Percentiles rank a stretch among this genome's conserved stretches.
These are phyloP conservation scores for Polytrichum commune DNA, from an alignment of 225 moss, liverwort and hornwort genomes.

Conservation along the genomic window DNA sequence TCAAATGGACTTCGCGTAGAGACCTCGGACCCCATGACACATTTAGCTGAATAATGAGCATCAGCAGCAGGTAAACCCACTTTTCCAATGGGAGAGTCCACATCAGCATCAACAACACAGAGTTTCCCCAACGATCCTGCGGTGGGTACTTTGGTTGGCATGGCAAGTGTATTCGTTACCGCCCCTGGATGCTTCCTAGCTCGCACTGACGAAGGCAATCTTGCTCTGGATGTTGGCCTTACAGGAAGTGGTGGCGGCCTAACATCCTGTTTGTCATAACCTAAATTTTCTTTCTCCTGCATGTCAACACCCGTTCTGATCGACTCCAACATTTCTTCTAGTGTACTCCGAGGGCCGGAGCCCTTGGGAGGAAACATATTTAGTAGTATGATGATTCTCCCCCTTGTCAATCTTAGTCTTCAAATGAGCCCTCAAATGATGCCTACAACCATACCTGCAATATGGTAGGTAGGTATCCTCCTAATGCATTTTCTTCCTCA, in stretches of 20 bases:
- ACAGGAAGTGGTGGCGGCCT: constrained; percentile 72
- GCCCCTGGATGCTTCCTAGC: constrained; percentile 58
- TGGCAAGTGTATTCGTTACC: constrained; percentile 36
- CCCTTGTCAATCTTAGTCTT: constrained; percentile 9
- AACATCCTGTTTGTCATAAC: constrained; percentile 48
- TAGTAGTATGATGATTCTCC: constrained; percentile 4
- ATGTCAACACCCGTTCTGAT: constrained; percentile 22
- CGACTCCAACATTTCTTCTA: constrained; percentile 47
- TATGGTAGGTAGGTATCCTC: no score
- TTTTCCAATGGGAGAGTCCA: constrained; percentile 41
- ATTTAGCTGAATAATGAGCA: constrained; percentile 16
- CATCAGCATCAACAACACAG: constrained; percentile 5
- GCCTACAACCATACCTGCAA: constrained; percentile 14
- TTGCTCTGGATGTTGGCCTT: constrained; percentile 70
- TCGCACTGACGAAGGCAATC: constrained; percentile 74
- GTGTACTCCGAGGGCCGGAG: constrained; percentile 49
- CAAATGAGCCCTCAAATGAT: not conserved
- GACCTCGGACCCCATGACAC: not conserved
- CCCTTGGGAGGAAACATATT: constrained; percentile 36
- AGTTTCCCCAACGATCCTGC: constrained; percentile 30
- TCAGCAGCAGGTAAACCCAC: constrained; percentile 20
- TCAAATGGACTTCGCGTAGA: constrained; percentile 18
- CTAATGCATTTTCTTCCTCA: no score
- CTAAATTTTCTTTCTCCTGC: constrained; percentile 14
- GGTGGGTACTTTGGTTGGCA: constrained; percentile 18